A percentile compares a stretch with the other conserved stretches of the same genome.
These are phyloP conservation scores for Tardiomyces blankii DNA, from an alignment of 1,139 yeast genomes.

Conservation along the genomic window DNA sequence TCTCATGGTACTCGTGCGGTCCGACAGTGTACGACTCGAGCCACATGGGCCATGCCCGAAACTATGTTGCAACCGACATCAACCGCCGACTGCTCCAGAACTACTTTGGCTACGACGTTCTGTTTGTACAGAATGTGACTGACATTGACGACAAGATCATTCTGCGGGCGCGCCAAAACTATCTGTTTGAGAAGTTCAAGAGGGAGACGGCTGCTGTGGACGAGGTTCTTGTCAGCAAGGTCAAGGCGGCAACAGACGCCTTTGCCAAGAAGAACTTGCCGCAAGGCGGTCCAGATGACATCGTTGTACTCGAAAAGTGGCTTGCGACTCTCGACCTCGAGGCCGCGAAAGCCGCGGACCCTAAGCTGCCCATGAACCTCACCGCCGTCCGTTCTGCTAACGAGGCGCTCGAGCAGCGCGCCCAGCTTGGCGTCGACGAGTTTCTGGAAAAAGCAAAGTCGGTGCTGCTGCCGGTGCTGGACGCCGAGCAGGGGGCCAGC, in stretches of 20 bases:
- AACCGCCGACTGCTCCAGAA: conserved; percentile 80
- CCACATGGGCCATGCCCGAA: conserved; percentile 99
- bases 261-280: conserved; percentile 53
- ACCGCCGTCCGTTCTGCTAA: conserved; percentile 53
- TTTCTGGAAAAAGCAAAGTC: conserved; percentile 52
- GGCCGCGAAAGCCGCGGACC: conserved; percentile 43
- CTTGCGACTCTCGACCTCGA: conserved; percentile 35
- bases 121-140: conserved; percentile 90
- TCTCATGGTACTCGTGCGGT: conserved; percentile 97
- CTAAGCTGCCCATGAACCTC: conserved; percentile 79
- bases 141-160: conserved; percentile 97
- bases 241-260: conserved; percentile 33
- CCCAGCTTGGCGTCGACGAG: conserved; percentile 20
- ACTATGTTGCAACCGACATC: conserved; percentile 89
- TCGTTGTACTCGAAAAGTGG: conserved; percentile 42
- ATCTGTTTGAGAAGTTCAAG: conserved; percentile 54
- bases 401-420: conserved; percentile 18
- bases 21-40: conserved; percentile 97
- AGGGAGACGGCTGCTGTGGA: conserved; percentile 20
- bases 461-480: conserved; percentile 64
- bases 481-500: conserved; percentile 56
- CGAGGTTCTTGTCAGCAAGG: conserved; percentile 30
- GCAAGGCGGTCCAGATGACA: conserved; percentile 19
- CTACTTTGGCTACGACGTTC: conserved; percentile 80
- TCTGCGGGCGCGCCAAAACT: conserved; percentile 83